phyloP scores from a whole-genome alignment of 176 grass and related monocot genomes.

The Musa troglodytarum region DNA sequence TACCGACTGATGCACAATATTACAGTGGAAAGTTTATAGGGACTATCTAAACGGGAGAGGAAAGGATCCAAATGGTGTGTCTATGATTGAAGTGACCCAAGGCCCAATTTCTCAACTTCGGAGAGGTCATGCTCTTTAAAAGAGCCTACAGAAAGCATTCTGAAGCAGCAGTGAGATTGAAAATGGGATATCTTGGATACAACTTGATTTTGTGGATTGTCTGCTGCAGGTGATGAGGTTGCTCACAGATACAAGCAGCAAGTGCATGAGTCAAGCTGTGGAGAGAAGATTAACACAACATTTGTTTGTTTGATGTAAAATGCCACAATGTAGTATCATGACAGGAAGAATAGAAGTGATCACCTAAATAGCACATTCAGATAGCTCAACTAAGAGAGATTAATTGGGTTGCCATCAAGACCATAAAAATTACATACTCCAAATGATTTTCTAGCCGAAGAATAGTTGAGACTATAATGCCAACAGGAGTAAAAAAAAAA shows the following conservation, averaged over 20 bases:
- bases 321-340: background rate
- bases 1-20: no score
- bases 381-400: background rate
- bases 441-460: no score
- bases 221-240: no score
- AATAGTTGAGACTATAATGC: no score
- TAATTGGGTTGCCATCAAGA: no score
- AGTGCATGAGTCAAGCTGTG: background rate
- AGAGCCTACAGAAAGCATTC: background rate
- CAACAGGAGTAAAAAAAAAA: no score
- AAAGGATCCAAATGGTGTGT: no score
- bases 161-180: background rate
- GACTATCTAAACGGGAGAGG: no score
- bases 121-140: background rate
- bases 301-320: background rate
- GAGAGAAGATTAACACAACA: background rate
- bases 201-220: background rate
- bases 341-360: background rate
- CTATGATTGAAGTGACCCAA: no score
- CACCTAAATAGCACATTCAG: background rate
- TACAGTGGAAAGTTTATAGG: no score
- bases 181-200: background rate
- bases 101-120: no score
- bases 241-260: background rate
- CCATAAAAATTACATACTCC: no score